Percentiles rank a stretch among this genome's conserved stretches.
phyloP scores from a whole-genome alignment of 2,329 filamentous ascomycete species.

The Akanthomyces lecanii region DNA sequence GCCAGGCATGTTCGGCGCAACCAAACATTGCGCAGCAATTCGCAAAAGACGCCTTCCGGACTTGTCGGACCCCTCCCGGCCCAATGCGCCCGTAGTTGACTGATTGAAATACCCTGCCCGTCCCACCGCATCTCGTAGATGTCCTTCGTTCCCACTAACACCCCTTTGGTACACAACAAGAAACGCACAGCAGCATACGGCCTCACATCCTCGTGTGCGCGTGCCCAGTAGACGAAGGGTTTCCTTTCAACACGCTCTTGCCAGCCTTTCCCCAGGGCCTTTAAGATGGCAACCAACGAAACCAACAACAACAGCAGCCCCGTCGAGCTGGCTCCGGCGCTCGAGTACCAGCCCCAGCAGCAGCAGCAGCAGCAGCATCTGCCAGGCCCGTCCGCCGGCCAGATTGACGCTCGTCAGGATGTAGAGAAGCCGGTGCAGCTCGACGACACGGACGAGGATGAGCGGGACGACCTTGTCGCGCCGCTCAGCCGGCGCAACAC shows the following conservation, averaged over 20 bases:
- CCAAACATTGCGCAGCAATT: neutral
- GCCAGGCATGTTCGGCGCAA: neutral
- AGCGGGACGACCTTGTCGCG: neutral
- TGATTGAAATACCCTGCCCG: constrained; percentile 8
- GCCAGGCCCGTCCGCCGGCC: constrained; percentile 1
- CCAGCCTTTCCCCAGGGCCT: neutral
- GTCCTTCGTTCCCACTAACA: neutral
- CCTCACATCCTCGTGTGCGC: neutral
- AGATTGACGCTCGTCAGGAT: constrained; percentile 15
- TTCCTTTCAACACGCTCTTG: constrained; percentile 4
- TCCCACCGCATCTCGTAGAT: neutral
- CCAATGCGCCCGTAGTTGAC: neutral
- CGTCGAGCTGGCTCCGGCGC: constrained; percentile 6
- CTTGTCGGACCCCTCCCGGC: neutral
- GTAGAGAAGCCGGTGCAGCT: constrained; percentile 2
- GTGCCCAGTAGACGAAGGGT: constrained; percentile 1
- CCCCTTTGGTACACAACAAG: neutral
- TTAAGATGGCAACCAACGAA: constrained; percentile 9
- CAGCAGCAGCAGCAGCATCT: neutral
- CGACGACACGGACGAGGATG: neutral
- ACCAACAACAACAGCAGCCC: neutral
- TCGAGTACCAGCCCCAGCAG: neutral
- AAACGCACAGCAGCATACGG: constrained; percentile 1
- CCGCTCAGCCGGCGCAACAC: constrained; percentile 16
- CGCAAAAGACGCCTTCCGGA: neutral